Evolutionary conservation across 2,329 filamentous ascomycete species (phyloP), one percentile per base, ranked within the genome.

Genomic region (Stromatinia cepivora): DNA sequence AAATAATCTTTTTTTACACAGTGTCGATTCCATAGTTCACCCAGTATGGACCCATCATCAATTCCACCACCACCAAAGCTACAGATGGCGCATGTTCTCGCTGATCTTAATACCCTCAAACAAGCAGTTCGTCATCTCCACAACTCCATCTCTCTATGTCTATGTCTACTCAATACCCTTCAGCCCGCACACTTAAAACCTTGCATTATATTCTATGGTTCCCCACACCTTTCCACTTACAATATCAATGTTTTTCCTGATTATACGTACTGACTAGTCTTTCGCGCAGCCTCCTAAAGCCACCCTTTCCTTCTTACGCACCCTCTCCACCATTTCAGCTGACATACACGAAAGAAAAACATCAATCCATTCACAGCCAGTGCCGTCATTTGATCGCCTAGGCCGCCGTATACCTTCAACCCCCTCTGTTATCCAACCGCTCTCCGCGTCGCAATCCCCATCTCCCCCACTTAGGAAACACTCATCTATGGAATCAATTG

Each of bases 31-130:
- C 22, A 50, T 36, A n/a, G 8, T 39, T 36, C 20, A 8, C 7
- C 36, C 45, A 63, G 15, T 20, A 67, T 68, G 66, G 28, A 57
- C 13, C 11, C 56, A 22, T 63, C 56, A 34, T 45, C 39, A 15
- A 45, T 3, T 17, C 25, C 36, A n/a, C 22, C 67, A 9, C 34
- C 50, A 3, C 61, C 67, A 56, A 66, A 64, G 7, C 52, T 69
- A 22, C 61, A 65, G 34, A 45, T 42, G 25, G 67, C 67, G 31
- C 67, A 69, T 15, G 61, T 69, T 46, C 67, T 69, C n/a, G 67
- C 67, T n/a, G 67, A 69, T 57, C 61, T 69, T 3, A 69, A 69
- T 52, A 53, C 42, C 17, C 67, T 69, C 52, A 54, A 69, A 31
- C 59, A 69, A 66, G 61, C 67, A 36, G 67, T 69, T 42, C 8